Base-by-base conservation (phyloP, 2,329 filamentous ascomycete genomes). In the Paradendryphiella salina region DNA sequence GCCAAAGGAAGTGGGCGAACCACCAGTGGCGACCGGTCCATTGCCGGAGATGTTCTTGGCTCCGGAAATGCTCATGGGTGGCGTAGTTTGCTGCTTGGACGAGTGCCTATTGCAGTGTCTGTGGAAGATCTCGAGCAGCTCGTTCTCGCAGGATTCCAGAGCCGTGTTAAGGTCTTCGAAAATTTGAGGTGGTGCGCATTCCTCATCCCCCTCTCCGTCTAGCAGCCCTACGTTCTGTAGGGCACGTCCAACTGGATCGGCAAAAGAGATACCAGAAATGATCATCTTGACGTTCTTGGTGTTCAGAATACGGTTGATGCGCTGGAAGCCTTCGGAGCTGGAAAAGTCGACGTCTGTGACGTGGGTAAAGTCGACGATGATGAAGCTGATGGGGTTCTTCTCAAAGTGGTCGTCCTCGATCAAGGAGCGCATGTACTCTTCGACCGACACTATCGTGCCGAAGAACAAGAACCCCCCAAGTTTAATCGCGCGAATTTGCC, bases 401-500 rank as follows among this genome's bases (percentile, higher is more conserved):
- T 79, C 78, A 68, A 96, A 97, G 2, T 85, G 82, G 54, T 93
- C 86, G 23, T 96, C 90, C 21, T 92, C 86, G 38, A 97, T 86
- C 26, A 97, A 77, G 3, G 81, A 84, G 17, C 92, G 84, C 54
- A 97, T 92, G 57, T 88, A 88, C 56, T 90, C 88, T 72, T 99
- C 94, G 0, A 99, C 93, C 39, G 90, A 90, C 45, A 96, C 93
- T 59, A 99, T 96, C 2, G 92, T 97, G 13, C 94, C 94, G 62
- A 99, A 99, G 79, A 99, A 99, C n/a, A 99, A 82, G 67, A 93
- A 97, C 0, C 94, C 93, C 0, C 89, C 87, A 13, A 99, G 81
- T 72, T 97, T 97, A 65, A 96, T 88, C 41, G 97, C 86, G 51
- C 89, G 88, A 28, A 95, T 94, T 70, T 99, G 94, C 26, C 84